A percentile compares a stretch with the other conserved stretches of the same genome.
Evolutionary conservation across 2,329 filamentous ascomycete species (phyloP).

Genomic region (Hymenoscyphus fraxineus): DNA sequence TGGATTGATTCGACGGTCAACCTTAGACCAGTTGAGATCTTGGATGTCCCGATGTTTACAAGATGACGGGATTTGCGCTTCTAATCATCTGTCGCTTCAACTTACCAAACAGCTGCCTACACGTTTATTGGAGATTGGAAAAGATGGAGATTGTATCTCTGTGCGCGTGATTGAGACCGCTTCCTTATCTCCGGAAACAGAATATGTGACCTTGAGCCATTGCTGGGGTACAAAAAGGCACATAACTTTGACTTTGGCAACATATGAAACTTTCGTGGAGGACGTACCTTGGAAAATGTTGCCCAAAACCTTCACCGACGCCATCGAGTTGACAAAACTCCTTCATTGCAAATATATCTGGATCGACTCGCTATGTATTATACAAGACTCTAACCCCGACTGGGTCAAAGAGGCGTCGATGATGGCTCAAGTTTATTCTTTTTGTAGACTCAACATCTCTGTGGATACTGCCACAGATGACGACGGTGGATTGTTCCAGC

Average conservation of each 20-base stretch:
- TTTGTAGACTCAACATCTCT: too few species aligned
- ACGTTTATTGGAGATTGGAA: not conserved
- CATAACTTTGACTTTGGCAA: too few species aligned
- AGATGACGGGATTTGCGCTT: not conserved
- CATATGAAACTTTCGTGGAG: too few species aligned
- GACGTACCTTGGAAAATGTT: too few species aligned
- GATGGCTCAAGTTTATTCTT: too few species aligned
- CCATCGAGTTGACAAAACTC: too few species aligned
- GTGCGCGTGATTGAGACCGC: not conserved
- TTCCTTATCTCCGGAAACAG: not conserved
- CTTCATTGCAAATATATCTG: not conserved
- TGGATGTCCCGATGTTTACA: not conserved
- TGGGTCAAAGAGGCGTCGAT: not conserved
- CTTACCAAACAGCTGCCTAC: not conserved
- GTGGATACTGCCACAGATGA: too few species aligned
- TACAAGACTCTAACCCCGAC: not conserved
- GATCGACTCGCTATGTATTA: not conserved
- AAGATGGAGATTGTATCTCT: fast-evolving
- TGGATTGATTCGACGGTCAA: not conserved
- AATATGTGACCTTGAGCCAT: not conserved
- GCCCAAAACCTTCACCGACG: too few species aligned
- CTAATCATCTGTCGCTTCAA: too few species aligned
- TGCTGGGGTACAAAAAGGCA: not conserved
- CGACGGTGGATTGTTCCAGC: too few species aligned
- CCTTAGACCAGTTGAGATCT: not conserved